Conservation (phyloP, 2,329 filamentous ascomycete genomes). For the Diplodia sapinea region DNA sequence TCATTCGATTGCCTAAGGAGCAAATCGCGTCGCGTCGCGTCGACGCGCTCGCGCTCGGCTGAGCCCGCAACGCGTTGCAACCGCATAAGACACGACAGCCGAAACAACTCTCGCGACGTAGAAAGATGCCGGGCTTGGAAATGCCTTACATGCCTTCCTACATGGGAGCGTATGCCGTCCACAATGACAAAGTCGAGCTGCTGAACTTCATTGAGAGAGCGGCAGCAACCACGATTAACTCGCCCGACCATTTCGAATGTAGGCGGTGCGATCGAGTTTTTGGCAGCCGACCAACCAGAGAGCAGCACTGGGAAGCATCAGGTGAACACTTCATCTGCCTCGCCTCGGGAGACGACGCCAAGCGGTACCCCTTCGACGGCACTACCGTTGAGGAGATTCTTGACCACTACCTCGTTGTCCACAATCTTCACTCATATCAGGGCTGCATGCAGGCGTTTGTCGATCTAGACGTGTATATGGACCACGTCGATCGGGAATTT, state of each 20-base stretch:
- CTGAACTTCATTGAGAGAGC: not conserved
- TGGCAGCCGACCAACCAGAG: constrained; percentile 17
- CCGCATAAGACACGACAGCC: too few species aligned
- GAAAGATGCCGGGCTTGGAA: not conserved
- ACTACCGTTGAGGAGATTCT: not conserved
- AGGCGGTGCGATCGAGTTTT: constrained; percentile 9
- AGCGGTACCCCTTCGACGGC: constrained; percentile 9
- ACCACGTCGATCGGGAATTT: constrained; percentile 8
- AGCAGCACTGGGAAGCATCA: constrained; percentile 14
- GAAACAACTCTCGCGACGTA: too few species aligned
- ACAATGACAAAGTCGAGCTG: not conserved
- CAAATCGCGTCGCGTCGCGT: too few species aligned
- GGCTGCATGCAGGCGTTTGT: constrained; percentile 20
- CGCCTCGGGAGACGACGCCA: not conserved
- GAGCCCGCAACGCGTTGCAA: too few species aligned
- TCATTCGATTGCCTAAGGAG: not conserved
- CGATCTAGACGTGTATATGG: constrained; percentile 10
- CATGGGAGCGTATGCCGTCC: not conserved
- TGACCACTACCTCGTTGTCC: constrained; percentile 6
- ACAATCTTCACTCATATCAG: constrained; percentile 12
- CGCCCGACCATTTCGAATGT: constrained; percentile 9
- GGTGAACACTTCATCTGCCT: constrained; percentile 19
- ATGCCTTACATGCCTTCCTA: not conserved
- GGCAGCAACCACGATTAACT: not conserved
- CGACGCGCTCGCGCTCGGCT: too few species aligned